Base-by-base conservation (phyloP, 2,329 filamentous ascomycete genomes). In the Didymella sp. region DNA sequence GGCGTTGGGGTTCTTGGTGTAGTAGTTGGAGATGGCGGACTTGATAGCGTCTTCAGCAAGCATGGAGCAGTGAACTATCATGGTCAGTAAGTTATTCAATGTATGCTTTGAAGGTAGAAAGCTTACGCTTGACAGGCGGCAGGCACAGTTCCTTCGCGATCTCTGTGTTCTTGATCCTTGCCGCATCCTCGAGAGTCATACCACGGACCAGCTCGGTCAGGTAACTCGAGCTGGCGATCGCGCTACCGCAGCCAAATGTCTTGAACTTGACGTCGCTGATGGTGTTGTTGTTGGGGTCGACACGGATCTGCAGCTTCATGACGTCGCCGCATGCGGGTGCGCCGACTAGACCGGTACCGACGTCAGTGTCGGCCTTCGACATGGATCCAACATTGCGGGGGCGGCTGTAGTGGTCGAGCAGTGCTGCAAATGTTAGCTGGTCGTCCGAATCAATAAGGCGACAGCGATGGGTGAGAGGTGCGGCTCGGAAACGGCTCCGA, bases 231-330 rank as follows among this genome's bases (percentile, higher is more conserved):
- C 90, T 94, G 40, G 95, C 95, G 78, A 99, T 99, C 64, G 95
- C 95, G 27, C 89, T 92, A 52, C 93, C 93, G 76, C 93, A 97
- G 48, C 93, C 93, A 74, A 97, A 97, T 0, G 93, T 97, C 87
- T 97, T 97, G 86, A 97, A 97, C 80, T 96, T 95, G 76, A 96
- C 93, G 70, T 97, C 94, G 69, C 88, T 88, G 75, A 97, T 97
- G 68, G 88, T 94, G 77, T 95, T 91, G 71, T 87, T 91, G 69
- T 89, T 84, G 63, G 91, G 90, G 79, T 97, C 92, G 70, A 97
- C 93, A 57, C 91, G 89, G 79, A 96, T 96, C 81, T 96, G 91
- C 30, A 96, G 84, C 79, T 95, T 95, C 90, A 96, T 96, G 59
- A 96, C 92, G 77, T 96, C 92, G 78, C 92, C 92, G 74, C 91